Percentiles rank a stretch among this genome's conserved stretches.
Conservation (phyloP, 768 basidiomycete genomes). For the Suillus sp. region DNA sequence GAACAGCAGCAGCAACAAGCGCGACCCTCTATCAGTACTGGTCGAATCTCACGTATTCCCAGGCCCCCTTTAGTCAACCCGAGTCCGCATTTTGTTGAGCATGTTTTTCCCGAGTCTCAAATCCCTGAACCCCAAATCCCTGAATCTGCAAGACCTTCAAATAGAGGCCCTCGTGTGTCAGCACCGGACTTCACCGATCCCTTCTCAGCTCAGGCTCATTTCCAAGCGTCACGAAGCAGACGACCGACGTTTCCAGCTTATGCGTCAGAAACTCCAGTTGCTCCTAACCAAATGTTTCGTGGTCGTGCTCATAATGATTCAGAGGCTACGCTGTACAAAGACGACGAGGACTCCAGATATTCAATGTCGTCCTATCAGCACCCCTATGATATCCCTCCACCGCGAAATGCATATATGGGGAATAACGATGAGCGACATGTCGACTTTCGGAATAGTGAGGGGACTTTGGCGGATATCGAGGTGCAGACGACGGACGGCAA, state of each 20-base stretch:
- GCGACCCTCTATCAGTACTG: not conserved
- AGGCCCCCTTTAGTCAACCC: not conserved
- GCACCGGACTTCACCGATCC: not conserved
- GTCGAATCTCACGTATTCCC: not conserved
- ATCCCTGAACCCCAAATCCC: not conserved
- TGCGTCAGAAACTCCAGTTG: not conserved
- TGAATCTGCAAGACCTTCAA: not conserved
- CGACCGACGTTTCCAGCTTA: not conserved
- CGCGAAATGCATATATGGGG: constrained; percentile 43
- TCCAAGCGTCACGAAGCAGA: not conserved
- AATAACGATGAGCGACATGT: constrained; percentile 28
- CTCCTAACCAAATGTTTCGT: not conserved
- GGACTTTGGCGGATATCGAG: constrained; percentile 25
- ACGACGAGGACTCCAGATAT: constrained; percentile 41
- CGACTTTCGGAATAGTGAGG: constrained; percentile 40
- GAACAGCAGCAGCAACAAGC: not conserved
- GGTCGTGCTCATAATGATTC: not conserved
- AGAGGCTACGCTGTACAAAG: not conserved
- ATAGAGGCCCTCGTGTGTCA: not conserved
- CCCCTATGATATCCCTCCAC: constrained; percentile 62
- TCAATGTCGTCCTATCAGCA: constrained; percentile 60
- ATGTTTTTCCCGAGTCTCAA: not conserved
- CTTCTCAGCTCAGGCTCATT: constrained; percentile 1
- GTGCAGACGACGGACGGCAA: constrained; percentile 20
- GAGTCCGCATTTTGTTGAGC: not conserved